Base-by-base conservation (phyloP, 2,329 filamentous ascomycete genomes). In the Paramyrothecium sp. region DNA sequence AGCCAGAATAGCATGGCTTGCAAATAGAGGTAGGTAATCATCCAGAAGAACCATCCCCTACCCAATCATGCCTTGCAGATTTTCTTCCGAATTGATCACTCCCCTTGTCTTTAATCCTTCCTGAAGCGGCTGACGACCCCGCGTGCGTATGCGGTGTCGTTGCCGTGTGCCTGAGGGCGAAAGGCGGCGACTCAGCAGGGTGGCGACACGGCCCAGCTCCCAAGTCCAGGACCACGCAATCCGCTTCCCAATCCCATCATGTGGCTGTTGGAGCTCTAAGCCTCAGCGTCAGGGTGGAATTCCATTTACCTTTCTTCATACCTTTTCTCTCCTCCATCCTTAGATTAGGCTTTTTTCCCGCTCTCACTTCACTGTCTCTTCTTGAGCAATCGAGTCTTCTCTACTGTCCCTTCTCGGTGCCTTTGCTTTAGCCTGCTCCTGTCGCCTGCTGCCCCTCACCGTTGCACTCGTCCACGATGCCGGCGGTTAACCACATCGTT, bases 401-500 rank as follows among this genome's bases (percentile, higher is more conserved):
- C 38, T 44, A 16, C 38, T 12, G 13, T 17, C 38, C 5, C 13
- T 19, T 19, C 38, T 44, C 38, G 5, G 3, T 17, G 38, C 38
- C 26, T 10, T 44, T 44, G 13, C 13, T 12, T 7, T 44, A 44
- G 13, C 38, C 10, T 44, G 38, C 38, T 17, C 38, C 13, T 19
- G 38, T 4, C 38, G 3, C 5, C 38, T 19, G 5, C 13, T 44
- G n/a, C 38, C 26, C 26, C 38, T 44, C 38, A 16, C 38, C 13
- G 38, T 44, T 16, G 5, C 5, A 4, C 38, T 4, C 38, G 4
- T 38, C 41, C 53, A 71, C 59, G 47, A 85, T 85, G 82, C 82
- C 82, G 57, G 73, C 78, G 69, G 69, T 79, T 82, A 85, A 85
- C 74, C 80, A 82, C 63, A 72, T 79, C 62, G 75, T 79, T 48